These are phyloP conservation scores for Leccinum arenicola DNA, from an alignment of 768 basidiomycete species.

Conservation along the genomic window DNA sequence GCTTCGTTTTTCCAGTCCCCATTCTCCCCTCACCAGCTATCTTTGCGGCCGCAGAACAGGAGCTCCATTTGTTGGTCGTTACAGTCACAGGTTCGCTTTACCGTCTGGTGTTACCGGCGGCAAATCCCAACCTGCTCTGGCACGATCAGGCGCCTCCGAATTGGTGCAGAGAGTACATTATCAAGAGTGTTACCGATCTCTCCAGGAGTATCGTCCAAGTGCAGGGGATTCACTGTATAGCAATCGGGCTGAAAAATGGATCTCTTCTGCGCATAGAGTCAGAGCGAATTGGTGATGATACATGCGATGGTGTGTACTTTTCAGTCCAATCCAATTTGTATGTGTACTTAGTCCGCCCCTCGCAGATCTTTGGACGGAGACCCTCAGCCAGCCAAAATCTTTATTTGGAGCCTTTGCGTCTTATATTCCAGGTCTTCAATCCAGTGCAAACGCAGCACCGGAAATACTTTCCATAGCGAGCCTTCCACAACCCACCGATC, in stretches of 20 bases:
- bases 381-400: slow-evolving; percentile 58
- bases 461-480: slow-evolving; percentile 73
- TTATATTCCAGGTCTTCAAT: slow-evolving; percentile 54
- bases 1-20: slow-evolving; percentile 73
- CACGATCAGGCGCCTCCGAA: slow-evolving; percentile 48
- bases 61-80: slow-evolving; percentile 69
- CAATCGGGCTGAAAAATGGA: slow-evolving; percentile 59
- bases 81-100: slow-evolving; percentile 70
- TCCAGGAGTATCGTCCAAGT: slow-evolving; percentile 53
- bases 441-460: slow-evolving; percentile 44
- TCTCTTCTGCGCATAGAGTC: slow-evolving; percentile 69
- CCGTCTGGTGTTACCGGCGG: slow-evolving; percentile 64
- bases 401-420: slow-evolving; percentile 67
- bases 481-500: slow-evolving; percentile 72
- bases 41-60: slow-evolving; percentile 44
- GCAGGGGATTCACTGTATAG: slow-evolving; percentile 65
- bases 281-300: slow-evolving; percentile 52
- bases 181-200: slow-evolving; percentile 50
- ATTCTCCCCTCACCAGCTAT: slow-evolving; percentile 65
- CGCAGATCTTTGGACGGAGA: slow-evolving; percentile 72
- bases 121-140: slow-evolving; percentile 55
- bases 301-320: slow-evolving; percentile 52
- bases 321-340: slow-evolving; percentile 4
- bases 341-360: slow-evolving; percentile 9
- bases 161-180: slow-evolving; percentile 66